Evolutionary conservation across 2,329 filamentous ascomycete genomes (phyloP), one percentile per base, ranked within the genome.

Genomic region (Neonectria magnoliae): DNA sequence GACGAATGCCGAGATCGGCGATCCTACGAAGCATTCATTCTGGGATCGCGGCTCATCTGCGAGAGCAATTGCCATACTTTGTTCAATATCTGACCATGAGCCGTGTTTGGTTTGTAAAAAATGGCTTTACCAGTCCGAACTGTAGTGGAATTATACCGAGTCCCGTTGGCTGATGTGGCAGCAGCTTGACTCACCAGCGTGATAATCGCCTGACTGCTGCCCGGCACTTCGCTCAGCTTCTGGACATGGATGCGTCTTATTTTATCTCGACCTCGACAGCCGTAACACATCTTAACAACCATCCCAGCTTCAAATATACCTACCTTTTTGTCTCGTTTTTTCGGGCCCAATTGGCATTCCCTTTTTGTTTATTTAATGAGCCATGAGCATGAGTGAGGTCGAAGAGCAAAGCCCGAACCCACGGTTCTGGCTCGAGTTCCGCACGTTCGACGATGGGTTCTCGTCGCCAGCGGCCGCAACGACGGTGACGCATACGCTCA

Each of bases 361-460:
- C 11, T 58, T 18, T n/a, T 60, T 50, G n/a, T n/a, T n/a, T n/a
- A n/a, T 54, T 36, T 29, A 20, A 51, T 22, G 33, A 48, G 27
- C 48, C 27, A 22, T 41, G 57, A 72, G 25, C 29, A 72, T 73
- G 71, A 73, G 68, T 59, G 60, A 67, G 53, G 60, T 63, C 45
- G 66, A 73, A 14, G 71, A 74, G 13, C 69, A 75, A 52, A 72
- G 70, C 41, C 67, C 66, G 5, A 64, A 72, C 47, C 75, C 77
- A 45, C 71, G 69, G 55, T 82, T 84, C 75, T 82, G 80, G 79
- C 80, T 85, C 44, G 78, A 82, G 62, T 85, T 85, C 69, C 78
- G 79, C 60, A 77, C 82, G 51, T 76, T 82, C 71, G 76, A 78
- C 67, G 81, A 84, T 73, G 81, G 80, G 27, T 72, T 80, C 27